Evolutionary conservation across 164 flowering plant genomes (phyloP).

Genomic region (Vitis amurensis): DNA sequence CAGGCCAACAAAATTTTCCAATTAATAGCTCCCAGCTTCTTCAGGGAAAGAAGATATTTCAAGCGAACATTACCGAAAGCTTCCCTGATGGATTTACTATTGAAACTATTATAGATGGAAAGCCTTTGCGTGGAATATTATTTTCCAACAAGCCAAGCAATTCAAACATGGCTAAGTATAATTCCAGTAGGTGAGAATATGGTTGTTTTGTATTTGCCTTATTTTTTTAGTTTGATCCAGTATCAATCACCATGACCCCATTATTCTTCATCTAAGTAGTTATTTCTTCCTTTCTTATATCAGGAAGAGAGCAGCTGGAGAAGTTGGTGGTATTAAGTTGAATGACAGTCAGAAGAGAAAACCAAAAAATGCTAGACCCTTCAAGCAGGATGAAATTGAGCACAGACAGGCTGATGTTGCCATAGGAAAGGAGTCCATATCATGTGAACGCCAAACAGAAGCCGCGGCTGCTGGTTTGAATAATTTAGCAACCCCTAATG

Average conservation of each 20-base stretch:
- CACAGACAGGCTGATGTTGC: constrained; percentile 24
- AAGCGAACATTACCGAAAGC: constrained; percentile 76
- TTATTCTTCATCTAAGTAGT: background rate
- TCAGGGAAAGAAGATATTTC: constrained; percentile 64
- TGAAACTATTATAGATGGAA: constrained; percentile 88
- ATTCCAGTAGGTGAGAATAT: constrained; percentile 51
- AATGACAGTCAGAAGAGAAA: constrained; percentile 28
- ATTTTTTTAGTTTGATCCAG: background rate
- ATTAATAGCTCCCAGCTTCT: constrained; percentile 31
- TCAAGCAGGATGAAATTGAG: constrained; percentile 20
- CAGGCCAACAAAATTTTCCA: constrained; percentile 40
- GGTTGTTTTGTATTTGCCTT: background rate
- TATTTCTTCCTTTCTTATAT: constrained; percentile 1
- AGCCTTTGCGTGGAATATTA: constrained; percentile 84
- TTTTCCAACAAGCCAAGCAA: constrained; percentile 58
- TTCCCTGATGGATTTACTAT: constrained; percentile 68
- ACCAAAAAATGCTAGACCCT: constrained; percentile 22
- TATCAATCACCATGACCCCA: background rate
- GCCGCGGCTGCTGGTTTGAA: constrained; percentile 27
- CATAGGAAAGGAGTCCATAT: constrained; percentile 25
- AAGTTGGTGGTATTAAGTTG: constrained; percentile 20
- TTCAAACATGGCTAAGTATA: constrained; percentile 19
- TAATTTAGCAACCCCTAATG: constrained; percentile 29
- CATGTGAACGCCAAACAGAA: constrained; percentile 31
- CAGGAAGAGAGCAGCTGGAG: constrained; percentile 47